phyloP scores from a whole-genome alignment of 139 green algal genomes.

The Picochlorum sp. region DNA sequence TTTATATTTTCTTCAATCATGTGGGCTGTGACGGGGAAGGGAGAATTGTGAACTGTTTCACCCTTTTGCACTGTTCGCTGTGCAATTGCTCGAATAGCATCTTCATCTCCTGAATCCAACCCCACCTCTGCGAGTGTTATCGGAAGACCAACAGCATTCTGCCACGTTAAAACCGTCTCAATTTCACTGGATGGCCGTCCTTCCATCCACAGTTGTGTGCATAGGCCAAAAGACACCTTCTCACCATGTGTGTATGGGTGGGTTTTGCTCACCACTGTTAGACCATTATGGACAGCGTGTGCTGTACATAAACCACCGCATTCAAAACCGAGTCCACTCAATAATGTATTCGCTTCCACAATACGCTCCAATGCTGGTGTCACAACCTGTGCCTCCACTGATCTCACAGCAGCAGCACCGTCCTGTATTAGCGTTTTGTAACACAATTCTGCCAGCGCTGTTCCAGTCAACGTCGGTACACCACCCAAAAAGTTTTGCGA shows the following conservation, averaged over 20 bases:
- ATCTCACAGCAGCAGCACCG: conserved; percentile 1
- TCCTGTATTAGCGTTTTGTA: conserved; percentile 12
- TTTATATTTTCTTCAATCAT: conserved; percentile 1
- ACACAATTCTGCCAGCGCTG: conserved; percentile 14
- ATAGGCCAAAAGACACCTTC: conserved; percentile 23
- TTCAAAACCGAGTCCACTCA: conserved; percentile 28
- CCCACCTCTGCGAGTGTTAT: conserved; percentile 12
- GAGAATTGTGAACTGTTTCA: conserved; percentile 16
- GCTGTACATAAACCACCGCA: conserved; percentile 12
- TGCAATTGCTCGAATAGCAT: conserved; percentile 5
- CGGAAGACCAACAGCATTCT: conserved; percentile 7
- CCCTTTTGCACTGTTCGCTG: conserved; percentile 2
- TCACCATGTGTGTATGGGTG: conserved; percentile 15
- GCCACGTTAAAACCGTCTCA: conserved; percentile 5
- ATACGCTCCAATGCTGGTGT: conserved; percentile 25
- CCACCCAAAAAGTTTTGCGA: conserved; percentile 17
- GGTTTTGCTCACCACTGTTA: conserved; percentile 6
- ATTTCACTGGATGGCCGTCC: conserved; percentile 11
- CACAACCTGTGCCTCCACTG: conserved; percentile 8
- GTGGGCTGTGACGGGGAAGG: conserved; percentile 9
- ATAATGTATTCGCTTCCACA: conserved; percentile 26
- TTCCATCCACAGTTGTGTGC: conserved; percentile 23
- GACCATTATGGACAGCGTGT: conserved; percentile 25
- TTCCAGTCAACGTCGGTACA: conserved; percentile 4
- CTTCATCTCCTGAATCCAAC: conserved; percentile 7